Percentiles rank a stretch among this genome's conserved stretches.
Evolutionary conservation across 2,329 filamentous ascomycete genomes (phyloP).

Genomic region (Fusarium mangiferae): DNA sequence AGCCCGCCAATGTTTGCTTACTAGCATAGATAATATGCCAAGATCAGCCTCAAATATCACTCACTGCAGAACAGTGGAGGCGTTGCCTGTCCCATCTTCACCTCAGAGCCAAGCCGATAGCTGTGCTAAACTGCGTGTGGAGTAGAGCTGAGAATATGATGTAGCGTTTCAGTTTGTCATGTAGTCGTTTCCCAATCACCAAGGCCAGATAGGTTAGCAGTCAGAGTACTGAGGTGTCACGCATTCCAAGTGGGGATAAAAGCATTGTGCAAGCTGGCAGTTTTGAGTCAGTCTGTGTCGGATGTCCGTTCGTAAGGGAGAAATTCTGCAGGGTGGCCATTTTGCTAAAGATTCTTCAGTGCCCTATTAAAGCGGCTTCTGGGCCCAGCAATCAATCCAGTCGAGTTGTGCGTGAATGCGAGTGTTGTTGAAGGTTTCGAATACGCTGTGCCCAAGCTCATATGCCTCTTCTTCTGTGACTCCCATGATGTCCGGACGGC

Average conservation of each 20-base stretch:
- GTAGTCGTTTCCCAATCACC: not conserved
- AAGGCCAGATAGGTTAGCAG: not conserved
- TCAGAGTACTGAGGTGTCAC: slow-evolving; percentile 6
- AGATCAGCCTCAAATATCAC: not conserved
- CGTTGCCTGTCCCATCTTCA: not conserved
- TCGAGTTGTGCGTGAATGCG: slow-evolving; percentile 48
- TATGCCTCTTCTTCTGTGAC: slow-evolving; percentile 49
- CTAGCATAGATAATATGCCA: not conserved
- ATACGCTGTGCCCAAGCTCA: slow-evolving; percentile 45
- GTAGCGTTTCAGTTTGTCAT: not conserved
- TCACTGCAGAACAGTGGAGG: not conserved
- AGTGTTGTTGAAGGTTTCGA: slow-evolving; percentile 47
- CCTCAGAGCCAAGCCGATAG: not conserved
- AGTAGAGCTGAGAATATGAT: not conserved
- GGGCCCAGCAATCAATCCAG: slow-evolving; percentile 53
- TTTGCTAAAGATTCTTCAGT: not conserved
- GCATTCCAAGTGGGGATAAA: slow-evolving; percentile 7
- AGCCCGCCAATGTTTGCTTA: not conserved
- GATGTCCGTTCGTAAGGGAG: slow-evolving; percentile 2
- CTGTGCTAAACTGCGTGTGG: not conserved
- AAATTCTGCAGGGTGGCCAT: not conserved
- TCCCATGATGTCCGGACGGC: slow-evolving; percentile 48
- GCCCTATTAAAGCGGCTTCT: slow-evolving; percentile 47
- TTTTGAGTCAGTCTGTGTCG: slow-evolving; percentile 15
- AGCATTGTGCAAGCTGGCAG: slow-evolving; percentile 18